Percentiles rank a stretch among this genome's conserved stretches.
phyloP scores from a whole-genome alignment of 768 basidiomycete genomes.

The Russula brevipes region DNA sequence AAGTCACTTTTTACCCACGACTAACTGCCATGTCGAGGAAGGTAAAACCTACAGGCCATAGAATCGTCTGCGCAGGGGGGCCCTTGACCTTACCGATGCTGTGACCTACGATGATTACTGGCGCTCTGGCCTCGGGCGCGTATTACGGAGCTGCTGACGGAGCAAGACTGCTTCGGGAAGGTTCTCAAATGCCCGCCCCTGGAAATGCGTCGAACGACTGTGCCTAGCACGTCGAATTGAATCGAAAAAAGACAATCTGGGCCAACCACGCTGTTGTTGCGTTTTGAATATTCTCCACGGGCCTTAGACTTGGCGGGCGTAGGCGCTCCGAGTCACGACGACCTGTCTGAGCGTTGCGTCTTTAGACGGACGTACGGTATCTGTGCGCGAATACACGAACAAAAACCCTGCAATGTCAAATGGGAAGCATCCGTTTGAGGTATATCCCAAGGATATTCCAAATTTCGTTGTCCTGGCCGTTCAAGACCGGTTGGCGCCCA shows the following conservation, averaged over 20 bases:
- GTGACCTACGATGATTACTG: background rate
- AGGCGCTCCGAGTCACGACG: background rate
- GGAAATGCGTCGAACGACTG: background rate
- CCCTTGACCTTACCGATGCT: background rate
- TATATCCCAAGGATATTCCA: background rate
- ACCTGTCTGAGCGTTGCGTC: too few relatives aligned
- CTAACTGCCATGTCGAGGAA: background rate
- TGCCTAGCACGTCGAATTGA: background rate
- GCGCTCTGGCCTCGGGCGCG: background rate
- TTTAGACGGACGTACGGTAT: background rate
- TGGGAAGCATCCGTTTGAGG: too few relatives aligned
- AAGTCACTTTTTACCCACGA: background rate
- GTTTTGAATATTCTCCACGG: background rate
- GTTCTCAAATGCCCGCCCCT: background rate
- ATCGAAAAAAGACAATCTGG: background rate
- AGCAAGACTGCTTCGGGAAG: background rate
- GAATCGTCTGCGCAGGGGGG: background rate
- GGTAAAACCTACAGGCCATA: background rate
- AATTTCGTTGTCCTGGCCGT: background rate
- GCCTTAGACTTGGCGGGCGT: background rate
- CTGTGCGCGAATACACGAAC: background rate
- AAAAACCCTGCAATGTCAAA: too few relatives aligned
- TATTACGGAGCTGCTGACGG: background rate
- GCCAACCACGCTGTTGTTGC: background rate
- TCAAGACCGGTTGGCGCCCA: background rate